phyloP scores from a whole-genome alignment of 2,329 filamentous ascomycete species.

The Colletotrichum incanum region DNA sequence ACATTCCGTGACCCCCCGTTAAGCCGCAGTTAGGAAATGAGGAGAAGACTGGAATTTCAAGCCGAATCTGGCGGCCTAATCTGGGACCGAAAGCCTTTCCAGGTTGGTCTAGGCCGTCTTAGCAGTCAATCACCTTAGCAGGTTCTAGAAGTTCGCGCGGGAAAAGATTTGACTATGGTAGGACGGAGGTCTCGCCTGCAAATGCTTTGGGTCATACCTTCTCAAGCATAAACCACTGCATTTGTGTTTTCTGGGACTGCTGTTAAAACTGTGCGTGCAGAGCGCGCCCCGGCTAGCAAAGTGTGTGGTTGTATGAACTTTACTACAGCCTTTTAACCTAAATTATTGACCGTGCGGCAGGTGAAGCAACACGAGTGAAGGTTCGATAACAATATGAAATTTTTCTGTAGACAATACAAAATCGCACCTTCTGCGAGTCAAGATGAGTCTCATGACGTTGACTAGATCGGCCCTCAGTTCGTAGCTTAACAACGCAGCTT shows the following conservation, averaged over 20 bases:
- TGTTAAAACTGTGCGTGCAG: background rate
- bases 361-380: background rate
- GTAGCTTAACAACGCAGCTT: background rate
- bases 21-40: constrained; percentile 26
- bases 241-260: background rate
- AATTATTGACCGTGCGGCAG: background rate
- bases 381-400: background rate
- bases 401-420: background rate
- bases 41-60: background rate
- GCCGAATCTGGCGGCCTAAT: background rate
- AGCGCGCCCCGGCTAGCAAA: background rate
- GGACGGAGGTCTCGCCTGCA: background rate
- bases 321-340: background rate
- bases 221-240: background rate
- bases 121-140: background rate
- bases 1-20: constrained; percentile 22
- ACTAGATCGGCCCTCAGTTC: background rate
- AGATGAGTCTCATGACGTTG: background rate
- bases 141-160: background rate
- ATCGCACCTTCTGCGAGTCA: background rate
- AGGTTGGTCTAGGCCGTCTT: background rate
- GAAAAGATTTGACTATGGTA: background rate
- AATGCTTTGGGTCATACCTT: background rate
- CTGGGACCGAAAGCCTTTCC: background rate
- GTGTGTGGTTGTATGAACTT: background rate